Base-by-base conservation (phyloP, 139 green algal genomes). In the Parachlorella kessleri region DNA sequence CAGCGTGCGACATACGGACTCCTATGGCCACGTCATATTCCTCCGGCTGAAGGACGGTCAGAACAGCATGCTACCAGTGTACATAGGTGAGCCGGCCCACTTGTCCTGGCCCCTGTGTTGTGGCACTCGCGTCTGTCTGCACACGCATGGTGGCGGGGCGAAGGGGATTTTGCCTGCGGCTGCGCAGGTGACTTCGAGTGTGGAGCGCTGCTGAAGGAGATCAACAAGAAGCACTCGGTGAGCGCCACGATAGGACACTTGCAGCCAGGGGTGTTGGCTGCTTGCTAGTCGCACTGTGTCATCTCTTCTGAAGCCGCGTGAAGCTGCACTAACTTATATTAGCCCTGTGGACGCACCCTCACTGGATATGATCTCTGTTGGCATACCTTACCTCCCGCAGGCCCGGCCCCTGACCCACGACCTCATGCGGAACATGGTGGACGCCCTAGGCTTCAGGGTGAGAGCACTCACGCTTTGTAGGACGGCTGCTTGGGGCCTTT, bases 381-480 rank as follows among this genome's bases (percentile, higher is more conserved):
- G n/a, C n/a, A 18, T 64, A 33, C 39, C 3, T 77, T 23, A 7
- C 53, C 26, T 55, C 3, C 32, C 55, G 74, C 83, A 92, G 88
- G 33, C 14, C 5, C 76, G 90, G 18, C 90, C 90, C 3, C 81
- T 91, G 70, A 93, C 89, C 1, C 84, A 94, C 48, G 90, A 94
- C 77, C 78, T 93, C 4, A 90, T 93, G 86, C 90, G 85, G 66
- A 88, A 84, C 59, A 85, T 82, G 42, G 67, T 92, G 28, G 78
- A 89, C 18, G 37, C 65, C 10, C 55, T 93, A 32, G 89, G 90
- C 14, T 92, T 77, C 79, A 73, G 79, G 36, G 79, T 89, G 59
- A 70, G 71, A n/a, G n/a, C n/a, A n/a, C n/a, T n/a, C n/a, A n/a
- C n/a, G n/a, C n/a, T n/a, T n/a, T n/a, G n/a, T n/a, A n/a, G n/a